These are phyloP conservation scores for Cercospora zeae-maydis DNA, from an alignment of 2,329 filamentous ascomycete species.

Conservation along the genomic window DNA sequence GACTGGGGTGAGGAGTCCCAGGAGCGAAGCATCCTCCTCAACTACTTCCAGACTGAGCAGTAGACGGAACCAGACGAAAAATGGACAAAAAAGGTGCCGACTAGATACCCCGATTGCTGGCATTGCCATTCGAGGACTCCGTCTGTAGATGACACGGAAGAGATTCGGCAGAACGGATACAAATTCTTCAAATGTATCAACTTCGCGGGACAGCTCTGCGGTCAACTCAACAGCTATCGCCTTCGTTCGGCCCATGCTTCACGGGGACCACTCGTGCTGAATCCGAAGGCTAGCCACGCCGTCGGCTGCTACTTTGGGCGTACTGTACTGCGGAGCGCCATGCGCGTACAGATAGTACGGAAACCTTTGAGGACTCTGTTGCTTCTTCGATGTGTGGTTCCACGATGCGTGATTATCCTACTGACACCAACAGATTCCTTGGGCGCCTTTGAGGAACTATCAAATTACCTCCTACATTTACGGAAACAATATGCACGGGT, in stretches of 20 bases:
- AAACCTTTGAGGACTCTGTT: not conserved
- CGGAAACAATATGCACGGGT: too few relatives aligned
- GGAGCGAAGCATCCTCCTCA: slow-evolving; percentile 97
- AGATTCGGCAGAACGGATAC: slow-evolving; percentile 1
- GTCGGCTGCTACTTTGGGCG: not conserved
- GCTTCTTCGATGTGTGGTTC: too few relatives aligned
- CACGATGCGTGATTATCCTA: not conserved
- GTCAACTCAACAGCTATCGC: not conserved
- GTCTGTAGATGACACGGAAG: not conserved
- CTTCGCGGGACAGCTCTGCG: slow-evolving; percentile 1
- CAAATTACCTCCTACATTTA: too few relatives aligned
- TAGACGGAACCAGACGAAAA: slow-evolving; percentile 33
- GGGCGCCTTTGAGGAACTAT: too few relatives aligned
- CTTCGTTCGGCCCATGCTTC: not conserved
- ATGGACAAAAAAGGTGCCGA: slow-evolving; percentile 1
- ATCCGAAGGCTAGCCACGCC: not conserved
- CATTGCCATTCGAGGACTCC: slow-evolving; percentile 3
- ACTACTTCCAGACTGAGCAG: slow-evolving; percentile 96
- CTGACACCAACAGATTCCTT: not conserved
- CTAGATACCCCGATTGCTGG: slow-evolving; percentile 6
- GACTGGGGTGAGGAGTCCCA: slow-evolving; percentile 99
- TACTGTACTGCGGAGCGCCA: not conserved
- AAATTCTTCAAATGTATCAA: not conserved
- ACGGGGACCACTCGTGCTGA: not conserved
- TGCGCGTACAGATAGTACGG: not conserved